Evolutionary conservation across 1,284 basidiomycete species (phyloP), one percentile per base, ranked within the genome.

Genomic region (Mycena sp.): DNA sequence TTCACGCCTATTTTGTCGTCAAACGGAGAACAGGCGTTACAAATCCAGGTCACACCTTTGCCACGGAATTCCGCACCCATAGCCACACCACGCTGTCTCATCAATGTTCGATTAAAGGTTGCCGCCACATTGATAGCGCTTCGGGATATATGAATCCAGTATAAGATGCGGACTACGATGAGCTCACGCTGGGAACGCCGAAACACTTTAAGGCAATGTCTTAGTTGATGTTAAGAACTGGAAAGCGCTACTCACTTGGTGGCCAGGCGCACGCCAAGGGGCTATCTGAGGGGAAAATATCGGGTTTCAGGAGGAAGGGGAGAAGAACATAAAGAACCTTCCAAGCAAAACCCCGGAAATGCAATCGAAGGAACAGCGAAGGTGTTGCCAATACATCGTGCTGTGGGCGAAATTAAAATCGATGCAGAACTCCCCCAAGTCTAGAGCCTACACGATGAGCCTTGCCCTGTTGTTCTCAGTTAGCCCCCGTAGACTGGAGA

Each of bases 71-170:
- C 91, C 16, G 82, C 76, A 12, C 90, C 91, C 75, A 93, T 80
- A 2, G 88, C 89, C 19, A 76, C 77, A 14, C 87, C 91, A 44
- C 90, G 82, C 62, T 83, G 76, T 64, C 83, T 81, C 75, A 91
- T 88, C 30, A 93, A 79, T 14, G 85, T 84, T 49, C 89, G 85
- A 73, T 91, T 90, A 76, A 89, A 92, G 71, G 92, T 91, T 14
- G 90, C 81, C 6, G 88, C 91, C 10, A 83, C 84, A 71, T 92
- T 93, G 76, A 93, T 87, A 17, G 83, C 91, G 19, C 86, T 86
- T 35, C n/a, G 32, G 14, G 14, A 9, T 35, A 35, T 35, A 35
- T 35, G 14, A 61, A 40, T 37, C 17, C 40, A 29, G 9, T 50
- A 28, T 41, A 10, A 21, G 49, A 40, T 25, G 6, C 19, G 32